Evolutionary conservation across 2,329 filamentous ascomycete genomes (phyloP), one percentile per base, ranked within the genome.

Genomic region (Fusarium phyllophilum): DNA sequence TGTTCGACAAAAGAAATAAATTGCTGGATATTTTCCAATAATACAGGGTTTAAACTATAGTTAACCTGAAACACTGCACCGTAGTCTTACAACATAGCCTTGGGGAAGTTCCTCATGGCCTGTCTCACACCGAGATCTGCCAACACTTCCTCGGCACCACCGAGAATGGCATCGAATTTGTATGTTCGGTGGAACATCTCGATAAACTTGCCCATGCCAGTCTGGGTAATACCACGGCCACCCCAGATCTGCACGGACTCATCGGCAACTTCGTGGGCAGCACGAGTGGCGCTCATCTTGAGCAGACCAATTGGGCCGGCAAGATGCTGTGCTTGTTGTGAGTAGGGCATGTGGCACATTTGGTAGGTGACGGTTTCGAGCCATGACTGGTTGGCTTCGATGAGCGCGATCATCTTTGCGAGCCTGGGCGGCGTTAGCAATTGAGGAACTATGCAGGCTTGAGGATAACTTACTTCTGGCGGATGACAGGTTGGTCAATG

Each of bases 221-320:
- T 89, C 83, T 95, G 92, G 2, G 94, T 97, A 14, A 97, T 82
- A 8, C 91, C 94, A 62, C 94, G 88, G 12, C 94, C 94, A 52
- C 94, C 94, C 83, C 95, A 97, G 79, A 97, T 95, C 80, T 96
- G 94, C 10, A 94, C 91, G 5, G 93, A 89, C 78, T 95, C 92
- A 81, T 96, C 94, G 69, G 94, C 94, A 75, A 96, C 90, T 79
- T 96, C 94, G 80, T 96, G 93, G 3, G 94, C 93, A 45, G 91
- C 90, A 38, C 93, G 89, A 10, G 94, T 97, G 52, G 87, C 85
- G 82, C 90, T 93, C 82, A 92, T 93, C 85, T 97, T 97, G 66
- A 97, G 88, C 29, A 97, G 86, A 14, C 91, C 94, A 73, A 97
- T 95, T 34, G 94, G 94, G 1, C 94, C 94, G 60, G 92, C 93